These are phyloP conservation scores for Backusella tarrabulga DNA, from an alignment of 192 early-diverging fungal genomes.

Conservation along the genomic window DNA sequence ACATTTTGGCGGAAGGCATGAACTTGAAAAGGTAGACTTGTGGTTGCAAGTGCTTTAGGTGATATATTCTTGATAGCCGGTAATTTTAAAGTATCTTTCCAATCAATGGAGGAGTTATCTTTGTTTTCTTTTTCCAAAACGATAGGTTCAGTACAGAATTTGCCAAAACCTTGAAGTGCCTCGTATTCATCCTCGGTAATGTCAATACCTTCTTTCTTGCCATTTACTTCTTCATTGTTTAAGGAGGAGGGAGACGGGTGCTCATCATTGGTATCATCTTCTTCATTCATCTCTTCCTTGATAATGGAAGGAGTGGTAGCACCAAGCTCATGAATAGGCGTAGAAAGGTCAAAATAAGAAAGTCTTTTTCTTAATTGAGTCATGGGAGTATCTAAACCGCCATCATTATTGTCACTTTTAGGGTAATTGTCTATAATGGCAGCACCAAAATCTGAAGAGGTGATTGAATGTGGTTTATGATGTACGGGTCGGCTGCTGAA, in stretches of 20 bases:
- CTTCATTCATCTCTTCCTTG: neutral
- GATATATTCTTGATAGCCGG: neutral
- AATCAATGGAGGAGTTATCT: neutral
- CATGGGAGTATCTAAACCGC: neutral
- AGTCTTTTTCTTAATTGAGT: neutral
- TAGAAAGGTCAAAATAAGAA: neutral
- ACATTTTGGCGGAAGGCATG: neutral
- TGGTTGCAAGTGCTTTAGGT: neutral
- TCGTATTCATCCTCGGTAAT: conserved; percentile 29
- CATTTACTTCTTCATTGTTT: neutral
- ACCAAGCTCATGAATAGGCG: neutral
- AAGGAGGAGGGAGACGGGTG: neutral
- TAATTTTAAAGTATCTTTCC: neutral
- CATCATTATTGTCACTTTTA: neutral
- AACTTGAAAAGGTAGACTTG: neutral
- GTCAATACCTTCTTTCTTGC: neutral
- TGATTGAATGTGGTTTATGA: conserved; percentile 1
- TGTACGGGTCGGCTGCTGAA: neutral
- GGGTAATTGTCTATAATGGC: neutral
- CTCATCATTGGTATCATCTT: neutral
- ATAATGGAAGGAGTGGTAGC: neutral
- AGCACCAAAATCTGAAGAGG: neutral
- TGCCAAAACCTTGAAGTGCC: conserved; percentile 25
- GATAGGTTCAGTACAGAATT: conserved; percentile 18
- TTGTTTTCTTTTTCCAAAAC: neutral